Evolutionary conservation across 2,329 filamentous ascomycete genomes (phyloP).

Genomic region (Colletotrichum sp.): DNA sequence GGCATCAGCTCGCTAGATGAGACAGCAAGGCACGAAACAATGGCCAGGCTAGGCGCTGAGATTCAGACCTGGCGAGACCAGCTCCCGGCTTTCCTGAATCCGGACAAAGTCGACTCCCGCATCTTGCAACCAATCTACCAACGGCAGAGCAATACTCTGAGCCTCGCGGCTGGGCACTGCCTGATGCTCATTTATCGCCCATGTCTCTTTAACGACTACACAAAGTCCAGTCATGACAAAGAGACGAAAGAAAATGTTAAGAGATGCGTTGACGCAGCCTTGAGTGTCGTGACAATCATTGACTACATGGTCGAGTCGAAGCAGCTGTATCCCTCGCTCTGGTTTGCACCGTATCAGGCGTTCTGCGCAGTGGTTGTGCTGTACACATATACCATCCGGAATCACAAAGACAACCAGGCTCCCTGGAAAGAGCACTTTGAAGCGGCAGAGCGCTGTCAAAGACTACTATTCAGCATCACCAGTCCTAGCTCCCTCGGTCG

Average conservation of each 20-base stretch:
- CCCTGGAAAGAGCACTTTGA: slow-evolving; percentile 34
- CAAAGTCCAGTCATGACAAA: background rate
- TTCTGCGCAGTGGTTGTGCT: slow-evolving; percentile 48
- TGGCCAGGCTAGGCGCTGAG: slow-evolving; percentile 25
- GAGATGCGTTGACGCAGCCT: slow-evolving; percentile 41
- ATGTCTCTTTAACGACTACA: slow-evolving; percentile 38
- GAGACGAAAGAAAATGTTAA: slow-evolving; percentile 22
- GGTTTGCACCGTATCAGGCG: slow-evolving; percentile 45
- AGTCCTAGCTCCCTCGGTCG: slow-evolving; percentile 40
- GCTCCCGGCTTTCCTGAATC: background rate
- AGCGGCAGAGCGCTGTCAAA: slow-evolving; percentile 42
- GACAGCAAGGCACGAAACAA: background rate
- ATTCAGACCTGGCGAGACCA: background rate
- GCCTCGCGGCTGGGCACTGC: slow-evolving; percentile 45
- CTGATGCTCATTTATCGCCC: slow-evolving; percentile 42
- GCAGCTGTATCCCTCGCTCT: slow-evolving; percentile 28
- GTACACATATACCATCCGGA: slow-evolving; percentile 47
- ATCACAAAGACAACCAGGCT: slow-evolving; percentile 27
- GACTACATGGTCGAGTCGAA: slow-evolving; percentile 37
- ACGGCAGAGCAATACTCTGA: slow-evolving; percentile 44
- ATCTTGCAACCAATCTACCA: slow-evolving; percentile 39
- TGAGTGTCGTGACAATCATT: slow-evolving; percentile 39
- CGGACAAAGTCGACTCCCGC: background rate
- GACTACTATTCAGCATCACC: slow-evolving; percentile 39
- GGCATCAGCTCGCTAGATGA: background rate